Percentiles rank a stretch among this genome's conserved stretches.
Evolutionary conservation across 129 eudicot species (phyloP).

Genomic region (Flaveria linearis): DNA sequence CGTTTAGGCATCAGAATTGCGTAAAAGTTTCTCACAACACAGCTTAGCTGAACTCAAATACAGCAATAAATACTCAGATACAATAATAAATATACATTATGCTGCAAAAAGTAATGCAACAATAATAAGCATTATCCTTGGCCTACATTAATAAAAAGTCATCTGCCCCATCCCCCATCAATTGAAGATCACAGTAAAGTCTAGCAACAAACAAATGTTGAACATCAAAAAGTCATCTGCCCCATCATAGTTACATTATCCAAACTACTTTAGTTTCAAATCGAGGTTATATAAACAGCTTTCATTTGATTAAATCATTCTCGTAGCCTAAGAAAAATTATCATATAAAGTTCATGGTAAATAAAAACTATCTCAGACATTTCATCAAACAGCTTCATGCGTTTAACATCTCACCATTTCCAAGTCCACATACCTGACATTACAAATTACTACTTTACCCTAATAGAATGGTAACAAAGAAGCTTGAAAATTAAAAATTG

Average conservation of each 20-base stretch:
- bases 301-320: neutral
- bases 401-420: neutral
- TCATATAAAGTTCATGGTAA: neutral
- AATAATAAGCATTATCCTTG: neutral
- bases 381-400: too few relatives aligned
- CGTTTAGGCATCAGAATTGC: conserved; percentile 48
- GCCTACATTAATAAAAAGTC: neutral
- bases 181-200: neutral
- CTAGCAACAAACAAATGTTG: neutral
- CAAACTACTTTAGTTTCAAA: neutral
- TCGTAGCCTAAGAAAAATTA: neutral
- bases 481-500: neutral
- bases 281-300: neutral
- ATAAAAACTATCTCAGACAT: neutral
- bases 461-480: neutral
- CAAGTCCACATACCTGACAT: neutral
- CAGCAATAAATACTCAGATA: neutral
- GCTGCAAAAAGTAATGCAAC: too few relatives aligned
- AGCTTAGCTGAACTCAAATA: conserved; percentile 7
- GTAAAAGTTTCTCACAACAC: neutral
- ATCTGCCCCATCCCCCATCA: neutral
- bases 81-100: too few relatives aligned
- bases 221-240: too few relatives aligned
- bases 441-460: neutral
- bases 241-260: neutral